Conservation (phyloP, 228 moss, liverwort and hornwort genomes). For the Sphagnum magellanicum region DNA sequence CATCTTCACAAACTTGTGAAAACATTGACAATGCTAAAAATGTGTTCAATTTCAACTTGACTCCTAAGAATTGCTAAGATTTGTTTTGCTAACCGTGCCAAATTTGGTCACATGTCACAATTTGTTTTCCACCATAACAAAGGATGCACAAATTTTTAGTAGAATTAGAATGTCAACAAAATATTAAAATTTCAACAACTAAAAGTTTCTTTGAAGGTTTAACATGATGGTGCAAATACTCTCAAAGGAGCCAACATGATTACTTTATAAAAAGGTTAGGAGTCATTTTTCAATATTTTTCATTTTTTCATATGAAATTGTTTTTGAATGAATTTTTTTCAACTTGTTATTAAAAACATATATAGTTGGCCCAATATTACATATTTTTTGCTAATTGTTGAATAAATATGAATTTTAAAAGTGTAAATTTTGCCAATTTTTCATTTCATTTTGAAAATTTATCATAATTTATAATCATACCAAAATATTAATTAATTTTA, state of each 20-base stretch:
- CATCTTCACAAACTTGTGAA: conserved; percentile 33
- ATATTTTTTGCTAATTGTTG: no score
- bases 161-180: conserved; percentile 35
- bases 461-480: no score
- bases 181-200: conserved; percentile 27
- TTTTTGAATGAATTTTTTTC: no score
- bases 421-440: no score
- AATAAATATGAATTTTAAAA: no score
- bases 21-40: conserved; percentile 42
- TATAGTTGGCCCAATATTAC: no score
- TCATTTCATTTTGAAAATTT: no score
- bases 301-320: no score
- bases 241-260: not conserved
- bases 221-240: not conserved
- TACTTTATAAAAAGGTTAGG: not conserved
- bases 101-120: conserved; percentile 38
- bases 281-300: no score
- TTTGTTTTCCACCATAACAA: conserved; percentile 53
- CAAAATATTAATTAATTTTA: no score
- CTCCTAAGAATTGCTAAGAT: conserved; percentile 47
- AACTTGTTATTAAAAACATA: no score
- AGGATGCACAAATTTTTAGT: conserved; percentile 32
- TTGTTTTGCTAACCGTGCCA: conserved; percentile 39
- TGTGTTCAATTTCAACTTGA: conserved; percentile 38
- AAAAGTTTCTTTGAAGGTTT: not conserved